Evolutionary conservation across 495 filamentous ascomycete genomes (phyloP).

Genomic region (Penicillium cinerascens): DNA sequence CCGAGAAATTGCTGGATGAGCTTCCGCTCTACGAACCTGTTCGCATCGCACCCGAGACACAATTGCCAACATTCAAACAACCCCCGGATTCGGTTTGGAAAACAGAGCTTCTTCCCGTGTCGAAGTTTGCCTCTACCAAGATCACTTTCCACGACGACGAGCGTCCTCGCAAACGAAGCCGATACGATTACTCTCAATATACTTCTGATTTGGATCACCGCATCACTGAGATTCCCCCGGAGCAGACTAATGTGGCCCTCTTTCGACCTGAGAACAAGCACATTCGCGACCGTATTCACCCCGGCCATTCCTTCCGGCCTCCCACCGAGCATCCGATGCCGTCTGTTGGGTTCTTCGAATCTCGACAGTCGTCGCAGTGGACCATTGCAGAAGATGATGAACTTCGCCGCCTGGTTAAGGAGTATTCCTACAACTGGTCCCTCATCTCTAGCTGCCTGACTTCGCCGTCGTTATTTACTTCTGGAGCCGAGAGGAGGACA

Average conservation of each 20-base stretch:
- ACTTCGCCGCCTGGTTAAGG: conserved; percentile 75
- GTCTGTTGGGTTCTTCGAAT: conserved; percentile 82
- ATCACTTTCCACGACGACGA: conserved; percentile 64
- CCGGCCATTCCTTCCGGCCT: conserved; percentile 90
- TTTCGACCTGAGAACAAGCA: conserved; percentile 88
- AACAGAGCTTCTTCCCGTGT: conserved; percentile 74
- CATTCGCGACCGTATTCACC: conserved; percentile 85
- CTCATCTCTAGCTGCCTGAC: conserved; percentile 77
- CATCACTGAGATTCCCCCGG: conserved; percentile 57
- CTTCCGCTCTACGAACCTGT: conserved; percentile 75
- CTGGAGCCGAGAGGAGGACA: conserved; percentile 83
- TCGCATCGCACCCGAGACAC: conserved; percentile 51
- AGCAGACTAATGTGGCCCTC: conserved; percentile 74
- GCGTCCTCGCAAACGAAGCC: conserved; percentile 69
- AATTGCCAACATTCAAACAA: conserved; percentile 52
- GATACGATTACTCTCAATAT: conserved; percentile 69
- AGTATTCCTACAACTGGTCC: conserved; percentile 96
- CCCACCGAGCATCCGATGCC: conserved; percentile 89
- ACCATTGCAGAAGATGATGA: conserved; percentile 84
- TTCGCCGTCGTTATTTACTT: conserved; percentile 69
- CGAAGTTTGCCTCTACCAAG: conserved; percentile 79
- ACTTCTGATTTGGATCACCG: conserved; percentile 58
- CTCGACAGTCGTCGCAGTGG: conserved; percentile 83
- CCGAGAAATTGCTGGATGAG: conserved; percentile 81
- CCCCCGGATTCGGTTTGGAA: conserved; percentile 70